Conservation (phyloP, 345 rosid species). For the Pugionium cornutum region DNA sequence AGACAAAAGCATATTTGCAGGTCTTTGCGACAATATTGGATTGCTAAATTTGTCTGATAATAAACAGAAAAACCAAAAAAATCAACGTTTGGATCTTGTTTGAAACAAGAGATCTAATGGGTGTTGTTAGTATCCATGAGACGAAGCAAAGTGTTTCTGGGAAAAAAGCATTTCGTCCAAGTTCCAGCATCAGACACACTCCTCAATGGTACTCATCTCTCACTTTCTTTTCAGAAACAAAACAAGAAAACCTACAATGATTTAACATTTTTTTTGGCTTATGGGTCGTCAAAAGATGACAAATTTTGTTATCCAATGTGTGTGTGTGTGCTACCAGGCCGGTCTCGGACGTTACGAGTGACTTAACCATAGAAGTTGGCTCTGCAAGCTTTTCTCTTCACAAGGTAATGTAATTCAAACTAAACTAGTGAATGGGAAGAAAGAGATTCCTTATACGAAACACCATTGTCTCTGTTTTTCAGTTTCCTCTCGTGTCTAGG, state of each 20-base stretch:
- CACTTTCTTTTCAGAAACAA: slow-evolving; percentile 4
- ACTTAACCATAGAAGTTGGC: slow-evolving; percentile 81
- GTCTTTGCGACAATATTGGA: slow-evolving; percentile 28
- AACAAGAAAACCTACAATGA: not conserved
- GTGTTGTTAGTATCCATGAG: slow-evolving; percentile 52
- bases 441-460: not conserved
- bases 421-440: not conserved
- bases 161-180: slow-evolving; percentile 88
- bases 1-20: slow-evolving; percentile 37
- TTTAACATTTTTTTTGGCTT: not conserved
- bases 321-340: slow-evolving; percentile 67
- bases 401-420: slow-evolving; percentile 51
- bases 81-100: slow-evolving; percentile 11
- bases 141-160: slow-evolving; percentile 76
- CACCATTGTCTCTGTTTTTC: slow-evolving; percentile 26
- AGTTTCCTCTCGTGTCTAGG: slow-evolving; percentile 91
- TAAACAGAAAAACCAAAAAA: slow-evolving; percentile 9
- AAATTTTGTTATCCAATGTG: no score
- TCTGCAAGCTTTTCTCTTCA: slow-evolving; percentile 82
- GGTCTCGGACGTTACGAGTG: slow-evolving; percentile 89
- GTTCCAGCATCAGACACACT: slow-evolving; percentile 85
- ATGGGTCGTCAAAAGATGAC: not conserved
- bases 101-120: slow-evolving; percentile 49
- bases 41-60: slow-evolving; percentile 30
- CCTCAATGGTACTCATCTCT: slow-evolving; percentile 73